Base-by-base conservation (phyloP, 1,284 basidiomycete species). In the Cryptococcus hybrid region DNA sequence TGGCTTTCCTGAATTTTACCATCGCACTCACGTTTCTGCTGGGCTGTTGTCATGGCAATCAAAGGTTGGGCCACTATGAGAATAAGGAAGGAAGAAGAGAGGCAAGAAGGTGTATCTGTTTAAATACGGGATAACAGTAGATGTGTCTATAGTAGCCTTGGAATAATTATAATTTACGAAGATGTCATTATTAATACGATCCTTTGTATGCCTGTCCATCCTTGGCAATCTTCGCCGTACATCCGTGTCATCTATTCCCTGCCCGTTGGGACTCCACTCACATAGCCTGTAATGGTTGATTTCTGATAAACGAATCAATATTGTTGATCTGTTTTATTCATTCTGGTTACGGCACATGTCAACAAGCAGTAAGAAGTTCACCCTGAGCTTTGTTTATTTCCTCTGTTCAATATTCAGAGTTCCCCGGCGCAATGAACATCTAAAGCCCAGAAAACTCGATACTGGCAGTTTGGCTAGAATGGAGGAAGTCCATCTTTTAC, bases 1-100 rank as follows among this genome's bases (percentile, higher is more conserved):
- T 79, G 76, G 74, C 74, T 12, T 78, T 64, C 48, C 55, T 70
- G 24, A 67, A 65, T 54, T 58, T 70, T 40, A 74, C 74, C 0
- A 86, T 92, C 39, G 89, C 90, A 3, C 82, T 92, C 53, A 92
- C 89, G 1, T 91, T 90, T 89, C 77, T 88, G 86, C 72, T 93
- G 90, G 90, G 81, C 84, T 2, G 77, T 91, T 35, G 77, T 78
- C 59, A 85, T 92, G 53, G 83, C 82, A 13, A 84, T 90, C 76
- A 90, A 91, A 68, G 90, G 88, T 46, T 90, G 86, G 85, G 77
- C 75, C 15, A 63, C 70, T 5, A 38, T 72, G 55, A 59, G 69
- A 5, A 9, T 6, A 2, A 47, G 44, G 35, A 30, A 50, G 45
- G 53, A 58, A 15, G 36, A 61, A 50, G 47, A 55, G 49, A 30